Base-by-base conservation (phyloP, 2,329 filamentous ascomycete species). In the Xylaria sp. region DNA sequence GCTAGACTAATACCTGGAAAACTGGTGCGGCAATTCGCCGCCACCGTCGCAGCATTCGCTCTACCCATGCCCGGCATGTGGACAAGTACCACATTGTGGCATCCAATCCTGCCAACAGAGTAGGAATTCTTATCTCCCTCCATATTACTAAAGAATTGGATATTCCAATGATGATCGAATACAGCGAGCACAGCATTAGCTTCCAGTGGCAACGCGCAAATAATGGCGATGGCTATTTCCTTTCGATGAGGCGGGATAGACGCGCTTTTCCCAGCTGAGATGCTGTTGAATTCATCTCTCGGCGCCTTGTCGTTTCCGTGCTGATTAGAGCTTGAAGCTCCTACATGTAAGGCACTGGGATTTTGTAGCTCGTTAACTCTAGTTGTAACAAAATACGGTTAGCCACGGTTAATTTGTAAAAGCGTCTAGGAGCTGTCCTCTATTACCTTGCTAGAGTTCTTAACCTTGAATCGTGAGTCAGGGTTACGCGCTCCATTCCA, bases 41-140 rank as follows among this genome's bases (percentile, higher is more conserved):
- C 50, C 11, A 49, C 59, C 9, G 59, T 55, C 10, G 59, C 59
- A 36, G 59, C 44, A 51, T 31, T 13, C 20, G 62, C 45, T 22
- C 55, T 60, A 15, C 62, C 62, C 47, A 59, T 55, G 3, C 55
- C 49, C 11, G 55, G 47, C 55, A 64, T 45, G 29, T 60, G 55
- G 11, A 60, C 39, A 38, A 64, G 62, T 15, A 64, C 62, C n/a
- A 60, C 47, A 25, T 59, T 60, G 17, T 64, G 62, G 38, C 55
- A 31, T n/a, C 62, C 47, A 10, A 64, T 64, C 10, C 22, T 54
- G 20, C 62, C 62, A 27, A 54, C 38, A 20, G 62, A 59, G 22
- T 64, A 64, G 15, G 55, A 15, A 22, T 64, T 64, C 27, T 38
- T 47, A 39, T 64, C 62, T 7, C 54, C 29, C 20, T 49, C 27